Conservation (phyloP, 805 yeast genomes). For the Metschnikowia bowlesiae region DNA sequence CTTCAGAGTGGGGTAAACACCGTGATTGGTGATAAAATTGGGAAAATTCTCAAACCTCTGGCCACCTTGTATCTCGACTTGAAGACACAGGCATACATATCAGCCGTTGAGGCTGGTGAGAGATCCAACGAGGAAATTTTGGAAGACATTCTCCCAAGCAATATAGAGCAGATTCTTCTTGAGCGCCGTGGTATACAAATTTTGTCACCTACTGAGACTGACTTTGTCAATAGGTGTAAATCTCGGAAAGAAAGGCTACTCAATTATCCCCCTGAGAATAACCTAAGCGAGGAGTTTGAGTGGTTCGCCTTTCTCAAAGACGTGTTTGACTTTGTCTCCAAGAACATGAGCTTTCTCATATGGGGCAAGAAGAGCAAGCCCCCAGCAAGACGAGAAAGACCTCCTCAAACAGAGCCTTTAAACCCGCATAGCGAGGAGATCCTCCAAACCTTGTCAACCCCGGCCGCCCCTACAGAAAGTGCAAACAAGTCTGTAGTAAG, state of each 20-base stretch:
- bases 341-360: slow-evolving; percentile 64
- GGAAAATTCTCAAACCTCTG: slow-evolving; percentile 73
- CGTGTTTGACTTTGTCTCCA: slow-evolving; percentile 70
- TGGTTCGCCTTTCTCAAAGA: slow-evolving; percentile 84
- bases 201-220: slow-evolving; percentile 73
- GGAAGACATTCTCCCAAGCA: slow-evolving; percentile 69
- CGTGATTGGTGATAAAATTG: slow-evolving; percentile 37
- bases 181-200: slow-evolving; percentile 34
- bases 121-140: slow-evolving; percentile 62
- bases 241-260: slow-evolving; percentile 62
- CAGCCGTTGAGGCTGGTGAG: slow-evolving; percentile 69
- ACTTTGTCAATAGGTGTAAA: slow-evolving; percentile 70
- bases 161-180: slow-evolving; percentile 47
- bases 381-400: slow-evolving; percentile 4
- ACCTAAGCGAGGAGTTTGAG: slow-evolving; percentile 67
- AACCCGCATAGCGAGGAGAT: slow-evolving; percentile 18
- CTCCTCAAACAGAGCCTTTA: not conserved
- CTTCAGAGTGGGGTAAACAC: slow-evolving; percentile 32
- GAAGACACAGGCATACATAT: slow-evolving; percentile 92
- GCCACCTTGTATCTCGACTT: slow-evolving; percentile 77
- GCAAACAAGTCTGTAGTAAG: not conserved
- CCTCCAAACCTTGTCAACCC: slow-evolving; percentile 5
- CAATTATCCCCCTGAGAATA: slow-evolving; percentile 43
- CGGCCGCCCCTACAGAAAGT: not conserved
- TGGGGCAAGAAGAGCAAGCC: slow-evolving; percentile 56